Conservation (phyloP, 257 asterid genomes). For the Penstemon davidsonii region DNA sequence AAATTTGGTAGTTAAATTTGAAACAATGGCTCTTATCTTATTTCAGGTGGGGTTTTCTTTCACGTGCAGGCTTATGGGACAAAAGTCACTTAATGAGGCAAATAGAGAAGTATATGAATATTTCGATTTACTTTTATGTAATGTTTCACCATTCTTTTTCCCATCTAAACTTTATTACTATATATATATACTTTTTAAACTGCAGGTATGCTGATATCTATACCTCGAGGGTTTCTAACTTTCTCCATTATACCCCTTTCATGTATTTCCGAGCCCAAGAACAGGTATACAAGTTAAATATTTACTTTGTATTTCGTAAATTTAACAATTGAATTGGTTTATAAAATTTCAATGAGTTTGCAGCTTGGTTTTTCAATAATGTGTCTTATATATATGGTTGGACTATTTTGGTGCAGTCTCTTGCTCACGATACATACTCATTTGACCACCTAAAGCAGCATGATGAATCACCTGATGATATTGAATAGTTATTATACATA, state of each 20-base stretch:
- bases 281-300: conserved; percentile 52
- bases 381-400: conserved; percentile 15
- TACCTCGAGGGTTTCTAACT: conserved; percentile 91
- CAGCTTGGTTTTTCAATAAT: neutral
- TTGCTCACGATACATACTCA: conserved; percentile 75
- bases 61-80: conserved; percentile 97
- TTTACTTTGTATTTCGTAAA: neutral
- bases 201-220: conserved; percentile 90
- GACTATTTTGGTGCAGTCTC: conserved; percentile 52
- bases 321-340: neutral
- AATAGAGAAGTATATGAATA: conserved; percentile 70
- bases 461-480: conserved; percentile 26
- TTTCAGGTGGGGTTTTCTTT: conserved; percentile 89
- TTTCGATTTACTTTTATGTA: neutral
- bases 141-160: neutral
- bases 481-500: neutral
- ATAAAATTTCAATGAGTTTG: neutral
- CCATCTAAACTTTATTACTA: conserved; percentile 11
- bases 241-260: conserved; percentile 85
- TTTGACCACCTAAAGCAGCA: conserved; percentile 30
- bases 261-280: conserved; percentile 88
- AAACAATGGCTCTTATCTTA: conserved; percentile 17
- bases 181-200: neutral
- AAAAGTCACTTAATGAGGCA: conserved; percentile 95
- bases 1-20: conserved; percentile 19